These are phyloP conservation scores for Bipolaris zeicola DNA, from an alignment of 2,329 filamentous ascomycete species.

Conservation along the genomic window DNA sequence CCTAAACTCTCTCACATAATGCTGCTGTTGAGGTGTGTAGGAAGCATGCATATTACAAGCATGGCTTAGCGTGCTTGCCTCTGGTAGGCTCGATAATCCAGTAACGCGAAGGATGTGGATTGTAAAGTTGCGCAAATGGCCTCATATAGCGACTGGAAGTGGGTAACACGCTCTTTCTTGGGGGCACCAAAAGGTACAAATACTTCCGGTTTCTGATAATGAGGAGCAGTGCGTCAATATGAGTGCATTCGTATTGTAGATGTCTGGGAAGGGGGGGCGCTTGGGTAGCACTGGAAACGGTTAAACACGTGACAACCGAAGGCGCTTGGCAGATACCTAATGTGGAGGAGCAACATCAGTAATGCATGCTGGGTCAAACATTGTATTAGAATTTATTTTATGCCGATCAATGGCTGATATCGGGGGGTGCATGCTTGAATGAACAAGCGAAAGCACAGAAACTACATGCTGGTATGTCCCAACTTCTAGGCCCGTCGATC, in stretches of 20 bases:
- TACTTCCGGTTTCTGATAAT: not conserved
- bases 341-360: not conserved
- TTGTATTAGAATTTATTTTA: too few species aligned
- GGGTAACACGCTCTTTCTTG: slow-evolving; percentile 5
- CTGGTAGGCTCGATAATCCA: not conserved
- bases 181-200: not conserved
- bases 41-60: not conserved
- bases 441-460: too few species aligned
- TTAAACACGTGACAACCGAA: too few species aligned
- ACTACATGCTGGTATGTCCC: not conserved
- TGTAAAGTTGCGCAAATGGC: slow-evolving; percentile 10
- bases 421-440: too few species aligned
- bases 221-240: not conserved
- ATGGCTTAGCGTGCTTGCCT: not conserved
- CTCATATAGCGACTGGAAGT: not conserved
- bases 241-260: not conserved
- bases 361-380: too few species aligned
- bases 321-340: not conserved
- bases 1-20: not conserved
- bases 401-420: too few species aligned
- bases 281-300: not conserved
- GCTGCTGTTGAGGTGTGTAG: not conserved
- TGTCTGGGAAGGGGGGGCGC: not conserved
- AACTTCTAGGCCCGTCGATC: not conserved
- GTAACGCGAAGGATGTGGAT: not conserved